These are phyloP conservation scores for Sporothrix protearum DNA, from an alignment of 2,329 filamentous ascomycete genomes.

Conservation along the genomic window DNA sequence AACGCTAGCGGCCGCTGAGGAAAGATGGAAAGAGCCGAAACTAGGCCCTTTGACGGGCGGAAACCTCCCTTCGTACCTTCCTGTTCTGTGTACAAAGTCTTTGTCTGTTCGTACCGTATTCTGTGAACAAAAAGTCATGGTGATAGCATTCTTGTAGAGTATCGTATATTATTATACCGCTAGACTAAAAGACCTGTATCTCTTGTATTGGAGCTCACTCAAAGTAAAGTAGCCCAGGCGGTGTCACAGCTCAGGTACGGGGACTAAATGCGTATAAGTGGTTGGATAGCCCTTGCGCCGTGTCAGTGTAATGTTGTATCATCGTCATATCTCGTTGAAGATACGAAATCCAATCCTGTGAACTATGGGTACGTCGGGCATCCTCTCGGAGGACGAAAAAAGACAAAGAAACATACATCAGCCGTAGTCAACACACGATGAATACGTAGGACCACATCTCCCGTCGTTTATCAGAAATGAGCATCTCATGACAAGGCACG, in stretches of 20 bases:
- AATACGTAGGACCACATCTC: neutral
- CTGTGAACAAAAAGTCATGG: no score
- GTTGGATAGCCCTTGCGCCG: neutral
- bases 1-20: slow-evolving; percentile 13
- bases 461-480: neutral
- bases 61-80: neutral
- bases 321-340: neutral
- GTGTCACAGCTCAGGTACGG: neutral
- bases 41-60: neutral
- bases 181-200: no score
- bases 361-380: neutral
- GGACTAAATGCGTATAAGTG: neutral
- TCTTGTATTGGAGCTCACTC: neutral
- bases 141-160: no score
- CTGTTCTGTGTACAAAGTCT: neutral
- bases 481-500: neutral
- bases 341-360: neutral
- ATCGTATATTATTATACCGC: no score
- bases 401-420: neutral
- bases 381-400: neutral
- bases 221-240: neutral
- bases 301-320: neutral
- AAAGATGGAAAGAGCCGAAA: neutral
- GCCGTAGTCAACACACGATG: neutral
- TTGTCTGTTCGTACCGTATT: neutral